These are phyloP conservation scores for Mycena venus DNA, from an alignment of 768 basidiomycete genomes.

Conservation along the genomic window DNA sequence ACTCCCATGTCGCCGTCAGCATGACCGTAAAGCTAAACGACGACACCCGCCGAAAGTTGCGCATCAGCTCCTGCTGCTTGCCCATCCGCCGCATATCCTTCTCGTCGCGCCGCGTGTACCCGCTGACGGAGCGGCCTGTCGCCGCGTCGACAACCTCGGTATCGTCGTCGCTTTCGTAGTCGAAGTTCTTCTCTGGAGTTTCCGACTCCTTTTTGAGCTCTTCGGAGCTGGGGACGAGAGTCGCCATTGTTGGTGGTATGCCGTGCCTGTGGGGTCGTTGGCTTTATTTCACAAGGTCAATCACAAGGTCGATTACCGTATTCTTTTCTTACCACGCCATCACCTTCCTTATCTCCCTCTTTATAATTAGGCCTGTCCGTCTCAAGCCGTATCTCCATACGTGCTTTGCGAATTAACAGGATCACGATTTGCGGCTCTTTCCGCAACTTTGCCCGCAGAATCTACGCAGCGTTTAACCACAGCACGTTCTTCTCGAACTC, in stretches of 20 bases:
- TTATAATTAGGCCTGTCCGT: neutral
- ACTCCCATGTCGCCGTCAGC: conserved; percentile 27
- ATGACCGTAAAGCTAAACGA: conserved; percentile 26
- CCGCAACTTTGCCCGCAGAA: too few relatives aligned
- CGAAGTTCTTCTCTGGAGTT: conserved; percentile 14
- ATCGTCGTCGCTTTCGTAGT: conserved; percentile 24
- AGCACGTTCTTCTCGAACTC: conserved; percentile 16
- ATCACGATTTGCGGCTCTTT: too few relatives aligned
- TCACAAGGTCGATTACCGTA: conserved; percentile 12
- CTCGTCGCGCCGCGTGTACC: conserved; percentile 24
- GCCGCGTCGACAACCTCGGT: conserved; percentile 21
- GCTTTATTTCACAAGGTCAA: conserved; percentile 14
- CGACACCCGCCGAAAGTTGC: conserved; percentile 26
- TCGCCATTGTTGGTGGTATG: conserved; percentile 20
- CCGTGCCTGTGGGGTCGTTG: conserved; percentile 10
- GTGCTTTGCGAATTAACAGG: too few relatives aligned
- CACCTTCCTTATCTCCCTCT: neutral
- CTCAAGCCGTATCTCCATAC: conserved; percentile 4
- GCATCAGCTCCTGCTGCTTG: conserved; percentile 28
- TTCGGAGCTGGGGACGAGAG: conserved; percentile 25
- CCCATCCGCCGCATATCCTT: conserved; percentile 26
- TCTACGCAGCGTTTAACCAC: too few relatives aligned
- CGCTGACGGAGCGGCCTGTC: conserved; percentile 19
- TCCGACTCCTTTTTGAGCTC: conserved; percentile 22
- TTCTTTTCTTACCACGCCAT: conserved; percentile 13